Percentiles rank a stretch among this genome's conserved stretches.
Conservation (phyloP, 768 basidiomycete species). For the Phlebiopsis gigantea region DNA sequence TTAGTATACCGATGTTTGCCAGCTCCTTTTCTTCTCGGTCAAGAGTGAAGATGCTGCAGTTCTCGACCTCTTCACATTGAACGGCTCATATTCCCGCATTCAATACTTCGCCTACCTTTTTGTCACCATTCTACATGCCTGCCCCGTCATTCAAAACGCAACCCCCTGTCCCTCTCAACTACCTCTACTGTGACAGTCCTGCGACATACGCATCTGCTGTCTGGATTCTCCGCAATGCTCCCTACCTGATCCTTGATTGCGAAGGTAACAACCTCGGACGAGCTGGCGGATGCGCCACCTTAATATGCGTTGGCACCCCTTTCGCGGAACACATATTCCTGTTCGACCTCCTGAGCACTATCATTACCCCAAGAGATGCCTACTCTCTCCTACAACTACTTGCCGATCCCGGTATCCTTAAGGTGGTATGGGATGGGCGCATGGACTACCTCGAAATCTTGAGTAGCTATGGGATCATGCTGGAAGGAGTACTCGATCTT, state of each 20-base stretch:
- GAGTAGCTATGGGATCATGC: slow-evolving; percentile 21
- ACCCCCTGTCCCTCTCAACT: slow-evolving; percentile 12
- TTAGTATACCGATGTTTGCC: neutral
- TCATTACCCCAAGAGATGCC: slow-evolving; percentile 16
- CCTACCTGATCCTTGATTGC: slow-evolving; percentile 33
- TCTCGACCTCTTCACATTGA: slow-evolving; percentile 4
- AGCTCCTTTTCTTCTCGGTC: neutral
- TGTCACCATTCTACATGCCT: slow-evolving; percentile 1
- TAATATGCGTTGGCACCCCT: slow-evolving; percentile 34
- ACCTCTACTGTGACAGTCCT: slow-evolving; percentile 12
- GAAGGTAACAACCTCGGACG: slow-evolving; percentile 35
- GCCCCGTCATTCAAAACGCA: neutral
- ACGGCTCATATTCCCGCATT: slow-evolving; percentile 1
- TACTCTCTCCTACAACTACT: slow-evolving; percentile 26
- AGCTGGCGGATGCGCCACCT: slow-evolving; percentile 29
- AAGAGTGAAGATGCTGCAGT: slow-evolving; percentile 9
- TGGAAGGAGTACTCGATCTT: slow-evolving; percentile 34
- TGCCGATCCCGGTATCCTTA: slow-evolving; percentile 24
- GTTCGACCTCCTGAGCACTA: slow-evolving; percentile 33
- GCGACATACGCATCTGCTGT: slow-evolving; percentile 8
- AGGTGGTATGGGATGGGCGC: slow-evolving; percentile 40
- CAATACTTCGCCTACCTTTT: neutral
- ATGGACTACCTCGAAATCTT: slow-evolving; percentile 35
- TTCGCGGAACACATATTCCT: slow-evolving; percentile 31
- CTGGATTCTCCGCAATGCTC: slow-evolving; percentile 5